Conservation (phyloP, 768 basidiomycete genomes). For the Chalciporus chontae region DNA sequence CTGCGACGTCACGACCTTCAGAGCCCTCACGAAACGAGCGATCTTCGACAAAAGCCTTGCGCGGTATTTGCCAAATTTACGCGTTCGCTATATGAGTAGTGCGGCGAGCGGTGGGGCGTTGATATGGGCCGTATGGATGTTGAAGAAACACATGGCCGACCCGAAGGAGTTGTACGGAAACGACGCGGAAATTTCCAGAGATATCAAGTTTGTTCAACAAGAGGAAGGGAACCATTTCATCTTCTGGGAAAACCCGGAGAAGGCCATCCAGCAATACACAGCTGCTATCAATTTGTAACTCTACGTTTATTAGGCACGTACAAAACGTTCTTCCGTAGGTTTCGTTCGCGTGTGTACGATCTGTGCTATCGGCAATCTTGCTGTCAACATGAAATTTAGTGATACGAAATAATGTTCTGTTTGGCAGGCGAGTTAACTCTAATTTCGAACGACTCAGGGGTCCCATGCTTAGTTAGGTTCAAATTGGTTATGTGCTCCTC, state of each 20-base stretch:
- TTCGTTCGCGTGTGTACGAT: too few relatives aligned
- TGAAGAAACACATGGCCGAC: slow-evolving; percentile 8
- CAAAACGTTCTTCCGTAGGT: too few relatives aligned
- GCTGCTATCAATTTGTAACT: slow-evolving; percentile 6
- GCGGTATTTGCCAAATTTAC: slow-evolving; percentile 7
- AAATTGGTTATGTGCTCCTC: too few relatives aligned
- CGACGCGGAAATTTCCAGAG: slow-evolving; percentile 19
- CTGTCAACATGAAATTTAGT: too few relatives aligned
- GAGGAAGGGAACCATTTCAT: slow-evolving; percentile 23
- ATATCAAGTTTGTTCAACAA: slow-evolving; percentile 12
- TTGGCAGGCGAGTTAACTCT: too few relatives aligned
- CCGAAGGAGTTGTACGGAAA: slow-evolving; percentile 8
- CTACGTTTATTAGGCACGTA: too few relatives aligned
- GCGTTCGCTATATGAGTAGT: slow-evolving; percentile 19
- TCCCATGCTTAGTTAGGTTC: too few relatives aligned
- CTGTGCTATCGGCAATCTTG: too few relatives aligned
- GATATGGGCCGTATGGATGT: slow-evolving; percentile 12
- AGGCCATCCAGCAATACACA: slow-evolving; percentile 17
- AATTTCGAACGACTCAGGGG: too few relatives aligned
- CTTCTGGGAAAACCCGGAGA: slow-evolving; percentile 24
- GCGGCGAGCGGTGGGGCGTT: slow-evolving; percentile 7
- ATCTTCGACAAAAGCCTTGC: slow-evolving; percentile 16
- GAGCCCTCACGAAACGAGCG: slow-evolving; percentile 10
- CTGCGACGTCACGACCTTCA: slow-evolving; percentile 10
- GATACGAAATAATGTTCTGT: too few relatives aligned